Base-by-base conservation (phyloP, 768 basidiomycete species). In the Agaricus blazei region DNA sequence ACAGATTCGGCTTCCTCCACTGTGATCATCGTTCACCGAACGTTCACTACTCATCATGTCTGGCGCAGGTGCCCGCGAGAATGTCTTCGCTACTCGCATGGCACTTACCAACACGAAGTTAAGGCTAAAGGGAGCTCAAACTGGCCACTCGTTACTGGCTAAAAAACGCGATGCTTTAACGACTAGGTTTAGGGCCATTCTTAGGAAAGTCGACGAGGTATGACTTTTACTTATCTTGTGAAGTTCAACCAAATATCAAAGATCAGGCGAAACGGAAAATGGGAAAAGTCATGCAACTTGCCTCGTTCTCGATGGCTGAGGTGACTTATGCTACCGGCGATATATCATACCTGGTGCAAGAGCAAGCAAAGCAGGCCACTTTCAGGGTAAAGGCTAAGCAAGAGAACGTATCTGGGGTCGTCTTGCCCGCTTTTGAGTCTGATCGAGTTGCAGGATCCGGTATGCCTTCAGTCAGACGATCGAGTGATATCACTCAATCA, bases 161-260 rank as follows among this genome's bases (percentile, higher is more conserved):
- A 98, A 98, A 84, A 99, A 99, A 75, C 84, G 94, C 53, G 97
- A 99, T 77, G 97, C 97, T 48, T 75, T 98, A 62, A 96, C 90
- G 31, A 93, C 91, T 37, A 80, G 97, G 64, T 99, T 99, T 76
- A 81, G 97, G 56, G 84, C 90, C 28, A 99, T 99, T 67, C 75
- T 98, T 58, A 84, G 78, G 69, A 98, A 97, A 72, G 96, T 99
- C n/a, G 95, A 98, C 66, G 97, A 99, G 78, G 95, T 94, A 61
- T 60, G 73, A 58, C 24, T 56, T 34, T 28, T 26, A 56, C 5
- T 56, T 51, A 38, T 15, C 11, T 40, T 6, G 37, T 2, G 19
- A 26, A 48, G 45, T 45, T 48, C 45, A 52, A 60, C 56, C 67
- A 45, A 69, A 61, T 60, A 52, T 60, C 57, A 50, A 68, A 62